A percentile compares a stretch with the other conserved stretches of the same genome.
Conservation (phyloP, 2,329 filamentous ascomycete species). For the Pseudopyrenochaeta lycopersici region DNA sequence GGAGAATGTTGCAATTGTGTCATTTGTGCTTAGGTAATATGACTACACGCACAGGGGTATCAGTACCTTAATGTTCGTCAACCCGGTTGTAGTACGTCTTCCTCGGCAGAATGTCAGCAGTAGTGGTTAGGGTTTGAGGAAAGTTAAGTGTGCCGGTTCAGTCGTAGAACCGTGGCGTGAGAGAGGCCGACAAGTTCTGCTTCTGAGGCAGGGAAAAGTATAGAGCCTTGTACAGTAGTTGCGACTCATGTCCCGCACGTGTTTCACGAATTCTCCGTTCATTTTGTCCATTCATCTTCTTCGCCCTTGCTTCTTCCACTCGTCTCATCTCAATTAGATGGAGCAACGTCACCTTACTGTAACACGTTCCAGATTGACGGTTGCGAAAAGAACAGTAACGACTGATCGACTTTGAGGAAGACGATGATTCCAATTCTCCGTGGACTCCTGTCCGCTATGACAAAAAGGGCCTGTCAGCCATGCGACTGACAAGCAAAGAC, state of each 20-base stretch:
- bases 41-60: not conserved
- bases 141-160: not conserved
- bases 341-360: slow-evolving; percentile 6
- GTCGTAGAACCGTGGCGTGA: not conserved
- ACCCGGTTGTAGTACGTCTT: not conserved
- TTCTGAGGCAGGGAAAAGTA: not conserved
- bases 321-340: slow-evolving; percentile 21
- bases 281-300: not conserved
- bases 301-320: slow-evolving; percentile 11
- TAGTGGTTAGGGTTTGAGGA: not conserved
- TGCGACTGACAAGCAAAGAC: not conserved
- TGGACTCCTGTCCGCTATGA: not conserved
- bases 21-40: not conserved
- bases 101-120: not conserved
- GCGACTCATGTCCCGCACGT: slow-evolving; percentile 4
- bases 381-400: not conserved
- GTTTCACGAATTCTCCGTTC: slow-evolving; percentile 23
- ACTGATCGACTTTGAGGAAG: not conserved
- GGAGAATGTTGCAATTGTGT: not conserved
- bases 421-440: not conserved
- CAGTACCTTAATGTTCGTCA: not conserved
- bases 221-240: not conserved
- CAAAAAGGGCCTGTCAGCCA: not conserved
- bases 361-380: not conserved
- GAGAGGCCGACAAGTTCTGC: too few relatives aligned